Evolutionary conservation across 2,329 filamentous ascomycete genomes (phyloP).

Genomic region (Aureobasidium mangrovei): DNA sequence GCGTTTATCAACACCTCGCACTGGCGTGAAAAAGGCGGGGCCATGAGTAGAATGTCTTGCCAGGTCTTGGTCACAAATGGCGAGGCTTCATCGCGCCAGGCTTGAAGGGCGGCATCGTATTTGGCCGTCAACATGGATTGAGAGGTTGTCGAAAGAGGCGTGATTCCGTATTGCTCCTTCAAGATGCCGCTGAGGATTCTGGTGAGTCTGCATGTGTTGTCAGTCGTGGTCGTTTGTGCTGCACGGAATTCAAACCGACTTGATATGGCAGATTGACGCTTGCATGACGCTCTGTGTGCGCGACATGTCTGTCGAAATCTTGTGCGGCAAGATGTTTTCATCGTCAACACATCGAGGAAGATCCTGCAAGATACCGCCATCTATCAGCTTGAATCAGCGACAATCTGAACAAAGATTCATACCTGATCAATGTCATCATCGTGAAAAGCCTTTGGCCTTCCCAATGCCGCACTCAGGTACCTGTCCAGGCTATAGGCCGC

Average conservation of each 20-base stretch:
- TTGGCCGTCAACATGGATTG: slow-evolving; percentile 31
- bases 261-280: slow-evolving; percentile 38
- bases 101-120: slow-evolving; percentile 30
- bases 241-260: neutral
- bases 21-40: slow-evolving; percentile 32
- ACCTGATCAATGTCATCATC: slow-evolving; percentile 51
- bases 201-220: slow-evolving; percentile 25
- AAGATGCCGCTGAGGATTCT: slow-evolving; percentile 27
- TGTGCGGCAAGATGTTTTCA: slow-evolving; percentile 43
- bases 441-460: slow-evolving; percentile 51
- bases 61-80: slow-evolving; percentile 37
- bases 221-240: neutral
- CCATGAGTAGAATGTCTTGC: slow-evolving; percentile 40
- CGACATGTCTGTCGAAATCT: slow-evolving; percentile 23
- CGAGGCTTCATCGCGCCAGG: slow-evolving; percentile 26
- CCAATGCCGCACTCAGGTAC: slow-evolving; percentile 55
- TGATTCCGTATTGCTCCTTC: slow-evolving; percentile 27
- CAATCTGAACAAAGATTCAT: neutral
- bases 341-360: slow-evolving; percentile 49
- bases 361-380: slow-evolving; percentile 32
- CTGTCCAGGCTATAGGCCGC: slow-evolving; percentile 54
- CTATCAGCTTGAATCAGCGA: neutral
- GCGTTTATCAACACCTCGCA: slow-evolving; percentile 26
- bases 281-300: slow-evolving; percentile 41
- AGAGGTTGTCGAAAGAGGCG: slow-evolving; percentile 28